Conservation (phyloP, 1,284 basidiomycete genomes). For the Prillingera fragicola region DNA sequence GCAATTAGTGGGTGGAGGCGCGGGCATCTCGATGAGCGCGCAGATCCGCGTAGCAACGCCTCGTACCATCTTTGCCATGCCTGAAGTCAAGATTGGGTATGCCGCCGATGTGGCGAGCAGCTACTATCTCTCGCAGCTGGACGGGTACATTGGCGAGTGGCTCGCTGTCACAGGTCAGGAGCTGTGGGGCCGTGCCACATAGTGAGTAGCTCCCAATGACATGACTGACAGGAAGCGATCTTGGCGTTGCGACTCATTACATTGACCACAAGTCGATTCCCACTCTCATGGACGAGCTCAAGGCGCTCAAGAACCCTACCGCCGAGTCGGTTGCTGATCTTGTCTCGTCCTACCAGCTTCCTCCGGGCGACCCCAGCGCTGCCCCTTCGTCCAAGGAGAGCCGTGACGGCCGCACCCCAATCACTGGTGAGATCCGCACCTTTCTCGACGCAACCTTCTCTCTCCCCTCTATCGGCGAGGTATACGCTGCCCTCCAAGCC, state of each 20-base stretch:
- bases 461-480: conserved; percentile 57
- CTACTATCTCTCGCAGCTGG: conserved; percentile 79
- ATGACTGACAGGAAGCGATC: conserved; percentile 55
- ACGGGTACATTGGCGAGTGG: conserved; percentile 88
- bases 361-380: conserved; percentile 52
- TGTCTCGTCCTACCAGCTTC: conserved; percentile 22
- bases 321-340: conserved; percentile 21
- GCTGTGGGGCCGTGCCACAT: conserved; percentile 69
- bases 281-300: conserved; percentile 52
- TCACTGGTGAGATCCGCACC: conserved; percentile 60
- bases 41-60: conserved; percentile 90
- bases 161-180: conserved; percentile 76
- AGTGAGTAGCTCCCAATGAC: conserved; percentile 55
- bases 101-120: conserved; percentile 69
- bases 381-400: conserved; percentile 54
- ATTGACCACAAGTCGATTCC: conserved; percentile 69
- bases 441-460: conserved; percentile 73
- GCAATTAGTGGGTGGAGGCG: conserved; percentile 84
- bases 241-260: conserved; percentile 86
- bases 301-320: conserved; percentile 30
- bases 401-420: conserved; percentile 55
- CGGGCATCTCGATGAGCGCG: conserved; percentile 78
- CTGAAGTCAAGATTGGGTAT: conserved; percentile 78
- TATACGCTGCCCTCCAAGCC: conserved; percentile 56
- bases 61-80: conserved; percentile 88